A percentile compares a stretch with the other conserved stretches of the same genome.
Evolutionary conservation across 768 basidiomycete genomes (phyloP).

Genomic region (Lepiota venenata): DNA sequence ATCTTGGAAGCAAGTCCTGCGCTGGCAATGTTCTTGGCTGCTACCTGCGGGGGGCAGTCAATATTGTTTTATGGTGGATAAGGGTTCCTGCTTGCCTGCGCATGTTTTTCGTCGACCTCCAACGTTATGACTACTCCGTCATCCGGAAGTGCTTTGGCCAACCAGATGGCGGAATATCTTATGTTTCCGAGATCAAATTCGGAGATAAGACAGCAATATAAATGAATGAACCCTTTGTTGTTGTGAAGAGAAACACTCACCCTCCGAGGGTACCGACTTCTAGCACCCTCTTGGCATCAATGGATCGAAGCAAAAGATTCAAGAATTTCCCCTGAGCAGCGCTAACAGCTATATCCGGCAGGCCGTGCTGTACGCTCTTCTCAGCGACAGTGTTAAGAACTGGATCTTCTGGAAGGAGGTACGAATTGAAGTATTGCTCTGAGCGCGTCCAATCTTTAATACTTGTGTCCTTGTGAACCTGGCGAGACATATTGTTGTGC

Average conservation of each 20-base stretch:
- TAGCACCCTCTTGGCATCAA: slow-evolving; percentile 53
- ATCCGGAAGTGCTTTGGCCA: slow-evolving; percentile 43
- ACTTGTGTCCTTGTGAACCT: slow-evolving; percentile 16
- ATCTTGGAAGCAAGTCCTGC: slow-evolving; percentile 51
- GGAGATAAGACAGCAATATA: background rate
- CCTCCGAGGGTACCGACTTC: slow-evolving; percentile 70
- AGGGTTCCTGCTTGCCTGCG: slow-evolving; percentile 28
- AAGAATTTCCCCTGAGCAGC: slow-evolving; percentile 57
- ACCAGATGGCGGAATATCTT: slow-evolving; percentile 43
- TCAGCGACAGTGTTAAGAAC: slow-evolving; percentile 37
- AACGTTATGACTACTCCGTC: slow-evolving; percentile 47
- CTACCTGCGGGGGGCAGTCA: slow-evolving; percentile 38
- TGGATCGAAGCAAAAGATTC: slow-evolving; percentile 45
- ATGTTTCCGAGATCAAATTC: background rate
- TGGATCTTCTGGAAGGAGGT: slow-evolving; percentile 42
- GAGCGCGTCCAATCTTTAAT: slow-evolving; percentile 47
- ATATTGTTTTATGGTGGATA: background rate
- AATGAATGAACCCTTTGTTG: background rate
- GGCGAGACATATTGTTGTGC: slow-evolving; percentile 1
- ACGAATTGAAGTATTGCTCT: slow-evolving; percentile 55
- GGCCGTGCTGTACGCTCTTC: slow-evolving; percentile 37
- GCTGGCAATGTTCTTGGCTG: slow-evolving; percentile 50
- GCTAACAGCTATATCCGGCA: slow-evolving; percentile 53
- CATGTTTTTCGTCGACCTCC: slow-evolving; percentile 44
- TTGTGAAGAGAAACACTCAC: slow-evolving; percentile 26